A percentile compares a stretch with the other conserved stretches of the same genome.
phyloP scores from a whole-genome alignment of 1,284 basidiomycete genomes.

The Marasmius tenuissimus region DNA sequence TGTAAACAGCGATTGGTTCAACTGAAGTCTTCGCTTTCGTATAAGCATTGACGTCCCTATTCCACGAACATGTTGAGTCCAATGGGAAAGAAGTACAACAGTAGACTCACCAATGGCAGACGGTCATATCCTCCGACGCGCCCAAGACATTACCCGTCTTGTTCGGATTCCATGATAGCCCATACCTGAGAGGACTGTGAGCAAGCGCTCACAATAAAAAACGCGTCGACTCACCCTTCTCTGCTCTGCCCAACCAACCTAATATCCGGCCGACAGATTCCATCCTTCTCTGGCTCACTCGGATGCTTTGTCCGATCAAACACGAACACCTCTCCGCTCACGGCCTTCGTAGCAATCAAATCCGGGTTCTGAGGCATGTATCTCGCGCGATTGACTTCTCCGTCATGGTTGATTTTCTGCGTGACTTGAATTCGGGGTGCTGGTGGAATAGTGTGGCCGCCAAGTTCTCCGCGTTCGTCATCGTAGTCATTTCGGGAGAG shows the following conservation, averaged over 20 bases:
- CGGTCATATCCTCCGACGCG: slow-evolving; percentile 94
- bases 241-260: slow-evolving; percentile 85
- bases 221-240: slow-evolving; percentile 73
- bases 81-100: not conserved
- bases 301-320: slow-evolving; percentile 98
- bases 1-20: slow-evolving; percentile 82
- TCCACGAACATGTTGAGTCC: slow-evolving; percentile 6
- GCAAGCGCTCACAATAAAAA: not conserved
- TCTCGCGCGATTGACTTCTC: slow-evolving; percentile 95
- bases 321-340: slow-evolving; percentile 87
- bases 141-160: slow-evolving; percentile 87
- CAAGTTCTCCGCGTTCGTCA: slow-evolving; percentile 91
- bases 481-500: slow-evolving; percentile 85
- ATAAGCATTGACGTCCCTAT: slow-evolving; percentile 91
- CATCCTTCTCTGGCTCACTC: slow-evolving; percentile 84
- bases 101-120: slow-evolving; percentile 84
- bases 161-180: slow-evolving; percentile 88
- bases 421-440: slow-evolving; percentile 85
- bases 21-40: slow-evolving; percentile 78
- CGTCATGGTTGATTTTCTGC: slow-evolving; percentile 94
- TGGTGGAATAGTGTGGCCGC: slow-evolving; percentile 79
- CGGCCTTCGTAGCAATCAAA: slow-evolving; percentile 92
- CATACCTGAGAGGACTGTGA: slow-evolving; percentile 63
- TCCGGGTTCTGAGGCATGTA: slow-evolving; percentile 99
- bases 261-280: slow-evolving; percentile 90